Percentiles rank a stretch among this genome's conserved stretches.
These are phyloP conservation scores for Penicillium sp. DNA, from an alignment of 2,329 filamentous ascomycete genomes.

Conservation along the genomic window DNA sequence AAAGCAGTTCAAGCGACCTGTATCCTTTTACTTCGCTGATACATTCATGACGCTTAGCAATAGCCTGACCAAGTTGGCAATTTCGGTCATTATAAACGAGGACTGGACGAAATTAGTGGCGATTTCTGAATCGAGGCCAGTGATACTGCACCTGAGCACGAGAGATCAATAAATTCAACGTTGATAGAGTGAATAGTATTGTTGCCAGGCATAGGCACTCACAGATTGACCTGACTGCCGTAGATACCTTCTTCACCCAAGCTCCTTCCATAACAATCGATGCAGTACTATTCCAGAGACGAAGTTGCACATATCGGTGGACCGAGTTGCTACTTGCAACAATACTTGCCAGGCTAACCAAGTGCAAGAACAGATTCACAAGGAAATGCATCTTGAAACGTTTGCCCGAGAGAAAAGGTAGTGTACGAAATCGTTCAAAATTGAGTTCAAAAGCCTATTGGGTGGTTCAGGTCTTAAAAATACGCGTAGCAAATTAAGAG, in stretches of 20 bases:
- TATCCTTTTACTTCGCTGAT: neutral
- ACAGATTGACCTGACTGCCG: constrained; percentile 2
- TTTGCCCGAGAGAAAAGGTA: neutral
- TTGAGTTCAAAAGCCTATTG: neutral
- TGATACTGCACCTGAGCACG: neutral
- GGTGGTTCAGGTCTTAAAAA: neutral
- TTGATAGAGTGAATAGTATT: constrained; percentile 8
- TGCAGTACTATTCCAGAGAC: constrained; percentile 8
- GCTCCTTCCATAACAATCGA: neutral
- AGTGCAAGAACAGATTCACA: neutral
- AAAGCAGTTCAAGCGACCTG: neutral
- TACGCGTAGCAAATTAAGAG: neutral
- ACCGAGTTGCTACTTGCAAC: neutral
- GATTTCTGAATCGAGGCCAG: neutral
- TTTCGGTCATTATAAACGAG: neutral
- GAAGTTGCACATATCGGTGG: constrained; percentile 10
- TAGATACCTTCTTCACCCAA: constrained; percentile 8
- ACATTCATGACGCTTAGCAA: neutral
- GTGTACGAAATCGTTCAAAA: neutral
- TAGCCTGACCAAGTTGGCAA: neutral
- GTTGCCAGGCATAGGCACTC: neutral
- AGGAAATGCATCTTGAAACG: neutral
- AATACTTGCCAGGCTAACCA: neutral
- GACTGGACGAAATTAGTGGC: neutral
- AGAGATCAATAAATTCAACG: neutral